These are phyloP conservation scores for Mortierella sp. DNA, from an alignment of 371 early-diverging fungal species.

Conservation along the genomic window DNA sequence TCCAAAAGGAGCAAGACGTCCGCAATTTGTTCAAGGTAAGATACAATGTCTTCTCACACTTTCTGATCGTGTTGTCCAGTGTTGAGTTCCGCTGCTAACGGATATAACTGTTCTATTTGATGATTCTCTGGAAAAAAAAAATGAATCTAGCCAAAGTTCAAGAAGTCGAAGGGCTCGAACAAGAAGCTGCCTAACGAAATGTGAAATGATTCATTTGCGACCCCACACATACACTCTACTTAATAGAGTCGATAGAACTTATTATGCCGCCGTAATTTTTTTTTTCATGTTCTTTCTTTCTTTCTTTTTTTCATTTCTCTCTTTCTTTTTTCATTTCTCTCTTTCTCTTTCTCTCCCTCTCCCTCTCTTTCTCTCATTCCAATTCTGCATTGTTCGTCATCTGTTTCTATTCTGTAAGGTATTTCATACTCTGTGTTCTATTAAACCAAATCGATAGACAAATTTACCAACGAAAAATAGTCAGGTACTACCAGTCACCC, in stretches of 20 bases:
- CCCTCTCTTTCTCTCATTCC: not conserved
- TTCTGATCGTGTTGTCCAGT: no score
- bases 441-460: no score
- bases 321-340: not conserved
- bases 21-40: constrained; percentile 41
- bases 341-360: not conserved
- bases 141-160: constrained; percentile 44
- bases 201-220: not conserved
- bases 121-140: no score
- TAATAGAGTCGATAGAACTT: no score
- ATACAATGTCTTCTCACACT: not conserved
- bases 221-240: no score
- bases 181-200: constrained; percentile 30
- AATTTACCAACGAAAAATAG: no score
- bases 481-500: no score
- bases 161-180: constrained; percentile 21
- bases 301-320: not conserved
- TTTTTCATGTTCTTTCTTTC: not conserved
- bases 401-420: not conserved
- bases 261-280: no score
- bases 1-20: constrained; percentile 50
- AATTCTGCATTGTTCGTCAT: not conserved
- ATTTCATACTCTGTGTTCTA: constrained; percentile 1
- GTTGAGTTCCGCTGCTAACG: no score
- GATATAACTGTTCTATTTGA: not conserved